Evolutionary conservation across 2,329 filamentous ascomycete genomes (phyloP), one percentile per base, ranked within the genome.

Genomic region (Beauveria rudraprayagi): DNA sequence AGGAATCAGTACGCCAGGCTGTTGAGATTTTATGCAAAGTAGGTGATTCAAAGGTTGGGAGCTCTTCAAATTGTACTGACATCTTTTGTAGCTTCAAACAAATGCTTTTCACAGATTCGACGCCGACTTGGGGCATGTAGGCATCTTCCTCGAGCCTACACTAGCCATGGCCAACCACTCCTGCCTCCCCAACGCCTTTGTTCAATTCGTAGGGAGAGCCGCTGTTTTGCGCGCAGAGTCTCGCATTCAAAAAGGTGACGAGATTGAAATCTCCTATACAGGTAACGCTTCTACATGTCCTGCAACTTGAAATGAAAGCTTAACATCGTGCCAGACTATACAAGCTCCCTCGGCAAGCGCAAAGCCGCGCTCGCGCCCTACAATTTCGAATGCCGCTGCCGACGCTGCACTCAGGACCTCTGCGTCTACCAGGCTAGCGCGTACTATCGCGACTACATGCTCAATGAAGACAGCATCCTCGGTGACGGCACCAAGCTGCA

Each of bases 81-180:
- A 2, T 2, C 8, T 1, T 2, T 10, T 1, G 22, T 61, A 86
- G 83, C 78, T 86, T 62, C 78, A 84, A 68, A 83, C 83, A 43
- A 88, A 88, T 70, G 77, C 83, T 4, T 87, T 87, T 68, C 82
- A 83, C 66, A 75, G 81, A 57, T 75, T 75, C 28, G 82, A 86
- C 57, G 69, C 72, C 2, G 82, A 86, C 65, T 69, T 80, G 8
- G 80, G 76, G 1, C 75, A 80, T 60, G 75, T 78, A 1, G 83
- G 83, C 26, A 73, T 85, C 34, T 86, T 83, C 63, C 71, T 87
- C 43, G 80, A 85, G 64, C 76, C 81, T 1, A 76, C 70, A 3
- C 72, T 85, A 47, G 80, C 83, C 62, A 84, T 86, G 78, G 77
- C 78, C 24, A 87, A 88, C 64, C 85, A 88, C 68, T 84, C 83